These are phyloP conservation scores for Phytophthora meadii DNA, from an alignment of 352 stramenopile genomes.

Conservation along the genomic window DNA sequence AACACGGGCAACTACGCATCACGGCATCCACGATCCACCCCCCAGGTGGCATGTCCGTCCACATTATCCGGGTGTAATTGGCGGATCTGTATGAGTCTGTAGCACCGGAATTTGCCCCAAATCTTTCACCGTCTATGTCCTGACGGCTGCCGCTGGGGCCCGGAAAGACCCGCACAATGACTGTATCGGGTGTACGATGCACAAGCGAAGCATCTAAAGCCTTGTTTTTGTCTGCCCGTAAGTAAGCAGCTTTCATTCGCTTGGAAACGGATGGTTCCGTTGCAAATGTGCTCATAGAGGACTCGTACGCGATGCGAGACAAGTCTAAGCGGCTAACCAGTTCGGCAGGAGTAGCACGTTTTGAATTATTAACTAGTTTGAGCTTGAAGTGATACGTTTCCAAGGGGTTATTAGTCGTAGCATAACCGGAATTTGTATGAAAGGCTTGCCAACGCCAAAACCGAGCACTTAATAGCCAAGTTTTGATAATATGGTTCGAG, in stretches of 20 bases:
- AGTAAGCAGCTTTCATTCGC: not conserved
- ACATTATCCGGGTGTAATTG: no score
- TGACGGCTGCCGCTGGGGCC: no score
- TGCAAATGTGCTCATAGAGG: not conserved
- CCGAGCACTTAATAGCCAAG: not conserved
- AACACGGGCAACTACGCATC: no score
- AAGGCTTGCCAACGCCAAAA: not conserved
- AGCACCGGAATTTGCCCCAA: no score
- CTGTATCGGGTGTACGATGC: no score
- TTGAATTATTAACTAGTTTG: slow-evolving; percentile 1
- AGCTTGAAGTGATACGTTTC: not conserved
- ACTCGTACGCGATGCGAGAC: not conserved
- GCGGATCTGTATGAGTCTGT: no score
- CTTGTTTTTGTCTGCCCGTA: not conserved
- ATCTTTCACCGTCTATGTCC: no score
- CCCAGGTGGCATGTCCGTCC: no score
- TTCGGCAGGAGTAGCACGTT: not conserved
- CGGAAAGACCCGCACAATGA: no score
- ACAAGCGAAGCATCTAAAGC: not conserved
- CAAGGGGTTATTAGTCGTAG: not conserved
- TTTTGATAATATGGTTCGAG: not conserved
- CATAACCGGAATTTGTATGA: not conserved
- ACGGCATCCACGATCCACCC: no score
- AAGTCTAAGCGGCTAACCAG: slow-evolving; percentile 2
- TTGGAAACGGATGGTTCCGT: not conserved